Evolutionary conservation across 106 monocot species (phyloP).

Genomic region (Dioscorea zingiberensis): DNA sequence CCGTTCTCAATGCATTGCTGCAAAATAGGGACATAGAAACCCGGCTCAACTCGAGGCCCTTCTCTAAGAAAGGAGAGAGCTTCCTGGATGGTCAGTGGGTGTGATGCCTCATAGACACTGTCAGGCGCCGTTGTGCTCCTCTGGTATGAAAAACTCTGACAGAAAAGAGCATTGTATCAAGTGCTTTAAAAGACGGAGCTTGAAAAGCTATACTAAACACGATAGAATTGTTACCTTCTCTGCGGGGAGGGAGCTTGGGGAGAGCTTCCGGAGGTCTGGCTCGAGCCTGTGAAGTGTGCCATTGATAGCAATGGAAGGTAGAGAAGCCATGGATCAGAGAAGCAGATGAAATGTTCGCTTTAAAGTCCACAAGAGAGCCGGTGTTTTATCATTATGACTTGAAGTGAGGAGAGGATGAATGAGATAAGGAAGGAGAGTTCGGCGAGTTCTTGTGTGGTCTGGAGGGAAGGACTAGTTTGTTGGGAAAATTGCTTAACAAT

Average conservation of each 20-base stretch:
- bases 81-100: conserved; percentile 16
- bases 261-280: conserved; percentile 28
- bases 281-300: conserved; percentile 26
- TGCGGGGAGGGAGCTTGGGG: conserved; percentile 2
- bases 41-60: conserved; percentile 23
- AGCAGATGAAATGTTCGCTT: not conserved
- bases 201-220: not conserved
- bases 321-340: conserved; percentile 28
- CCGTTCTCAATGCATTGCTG: conserved; percentile 44
- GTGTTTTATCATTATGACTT: too few relatives aligned
- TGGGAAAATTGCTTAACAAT: too few relatives aligned
- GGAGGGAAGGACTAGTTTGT: not conserved
- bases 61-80: conserved; percentile 28
- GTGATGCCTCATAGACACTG: not conserved
- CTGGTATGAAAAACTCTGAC: conserved; percentile 7
- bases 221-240: conserved; percentile 24
- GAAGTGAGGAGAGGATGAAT: conserved; percentile 2
- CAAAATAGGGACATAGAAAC: conserved; percentile 56
- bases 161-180: not conserved
- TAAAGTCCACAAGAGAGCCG: too few relatives aligned
- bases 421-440: not conserved
- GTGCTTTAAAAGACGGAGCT: too few relatives aligned
- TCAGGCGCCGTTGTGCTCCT: conserved; percentile 11
- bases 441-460: not conserved
- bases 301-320: conserved; percentile 35